phyloP scores from a whole-genome alignment of 495 filamentous ascomycete genomes.

The Corynascus novoguineensis region DNA sequence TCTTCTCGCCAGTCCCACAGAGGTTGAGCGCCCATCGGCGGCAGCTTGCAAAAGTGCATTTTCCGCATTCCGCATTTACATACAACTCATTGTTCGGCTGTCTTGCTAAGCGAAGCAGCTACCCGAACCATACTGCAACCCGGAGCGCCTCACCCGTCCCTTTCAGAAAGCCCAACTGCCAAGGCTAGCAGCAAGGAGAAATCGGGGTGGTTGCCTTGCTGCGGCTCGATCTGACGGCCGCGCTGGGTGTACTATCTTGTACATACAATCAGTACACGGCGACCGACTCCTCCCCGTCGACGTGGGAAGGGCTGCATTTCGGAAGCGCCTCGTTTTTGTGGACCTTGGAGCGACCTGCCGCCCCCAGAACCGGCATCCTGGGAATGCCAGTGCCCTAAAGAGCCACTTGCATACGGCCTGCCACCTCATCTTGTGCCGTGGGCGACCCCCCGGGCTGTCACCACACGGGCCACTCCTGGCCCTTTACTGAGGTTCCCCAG shows the following conservation, averaged over 20 bases:
- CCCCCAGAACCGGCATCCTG: constrained; percentile 19
- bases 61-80: no score
- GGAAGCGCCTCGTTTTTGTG: constrained; percentile 13
- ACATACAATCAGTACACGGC: not conserved
- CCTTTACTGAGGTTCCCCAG: constrained; percentile 26
- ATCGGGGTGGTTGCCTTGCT: constrained; percentile 1
- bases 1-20: not conserved
- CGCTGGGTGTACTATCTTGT: not conserved
- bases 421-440: constrained; percentile 35
- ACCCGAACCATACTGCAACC: constrained; percentile 10
- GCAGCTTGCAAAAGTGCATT: no score
- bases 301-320: not conserved
- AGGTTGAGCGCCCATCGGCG: not conserved
- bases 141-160: constrained; percentile 5
- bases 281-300: not conserved
- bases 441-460: constrained; percentile 26
- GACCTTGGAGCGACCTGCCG: not conserved
- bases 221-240: not conserved
- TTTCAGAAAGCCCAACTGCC: constrained; percentile 1
- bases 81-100: constrained; percentile 1
- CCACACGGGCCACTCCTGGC: constrained; percentile 32
- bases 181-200: not conserved
- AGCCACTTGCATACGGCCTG: constrained; percentile 34
- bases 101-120: constrained; percentile 11
- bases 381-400: constrained; percentile 23